Percentiles rank a stretch among this genome's conserved stretches.
phyloP scores from a whole-genome alignment of 495 filamentous ascomycete species.

The Penicillium atrosanguineum region DNA sequence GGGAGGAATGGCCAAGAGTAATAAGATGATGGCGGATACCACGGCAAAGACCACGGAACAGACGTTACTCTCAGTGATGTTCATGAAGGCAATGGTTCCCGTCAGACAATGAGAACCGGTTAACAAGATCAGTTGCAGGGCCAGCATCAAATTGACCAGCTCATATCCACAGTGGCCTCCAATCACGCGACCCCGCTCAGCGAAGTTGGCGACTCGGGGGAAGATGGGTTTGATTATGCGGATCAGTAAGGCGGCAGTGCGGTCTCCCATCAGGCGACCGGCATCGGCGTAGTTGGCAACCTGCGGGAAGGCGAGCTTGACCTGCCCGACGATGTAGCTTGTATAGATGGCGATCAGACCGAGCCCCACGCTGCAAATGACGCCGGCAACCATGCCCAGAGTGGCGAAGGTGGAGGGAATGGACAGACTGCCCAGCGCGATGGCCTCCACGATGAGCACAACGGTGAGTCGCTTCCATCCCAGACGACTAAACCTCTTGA shows the following conservation, averaged over 20 bases:
- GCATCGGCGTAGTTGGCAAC: constrained; percentile 67
- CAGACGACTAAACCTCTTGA: constrained; percentile 32
- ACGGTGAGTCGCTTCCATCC: constrained; percentile 41
- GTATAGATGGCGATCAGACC: constrained; percentile 70
- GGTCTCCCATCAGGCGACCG: constrained; percentile 61
- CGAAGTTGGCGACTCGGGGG: constrained; percentile 62
- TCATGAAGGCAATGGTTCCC: constrained; percentile 66
- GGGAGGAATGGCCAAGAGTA: constrained; percentile 59
- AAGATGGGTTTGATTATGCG: constrained; percentile 58
- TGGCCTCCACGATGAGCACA: constrained; percentile 61
- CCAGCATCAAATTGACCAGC: constrained; percentile 58
- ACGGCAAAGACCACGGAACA: constrained; percentile 65
- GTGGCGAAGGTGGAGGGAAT: constrained; percentile 58
- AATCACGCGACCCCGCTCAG: constrained; percentile 62
- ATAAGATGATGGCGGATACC: constrained; percentile 59
- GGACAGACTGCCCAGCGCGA: constrained; percentile 60
- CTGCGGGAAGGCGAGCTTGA: constrained; percentile 63
- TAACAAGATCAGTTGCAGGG: constrained; percentile 63
- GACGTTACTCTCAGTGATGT: constrained; percentile 53
- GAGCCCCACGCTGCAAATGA: constrained; percentile 53
- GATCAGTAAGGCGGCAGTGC: not conserved
- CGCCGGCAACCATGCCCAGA: constrained; percentile 58
- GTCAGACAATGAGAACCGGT: constrained; percentile 70
- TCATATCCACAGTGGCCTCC: constrained; percentile 62
- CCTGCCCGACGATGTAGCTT: constrained; percentile 68